Percentiles rank a stretch among this genome's conserved stretches.
Conservation (phyloP, 2,329 filamentous ascomycete species). For the Aureobasidium uvarum region DNA sequence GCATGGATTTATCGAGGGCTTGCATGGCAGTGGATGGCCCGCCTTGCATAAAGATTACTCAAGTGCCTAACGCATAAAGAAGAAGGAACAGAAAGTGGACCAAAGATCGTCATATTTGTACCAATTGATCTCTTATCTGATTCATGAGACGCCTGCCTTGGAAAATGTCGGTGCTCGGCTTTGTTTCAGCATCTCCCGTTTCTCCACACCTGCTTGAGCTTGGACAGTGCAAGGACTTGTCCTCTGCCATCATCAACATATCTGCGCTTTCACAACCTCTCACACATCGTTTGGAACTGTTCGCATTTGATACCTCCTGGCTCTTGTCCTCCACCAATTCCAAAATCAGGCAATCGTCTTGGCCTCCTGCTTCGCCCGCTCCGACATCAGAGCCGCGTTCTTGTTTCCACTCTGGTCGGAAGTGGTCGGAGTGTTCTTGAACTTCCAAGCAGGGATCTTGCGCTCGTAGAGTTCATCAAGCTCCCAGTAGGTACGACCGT, state of each 20-base stretch:
- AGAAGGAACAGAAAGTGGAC: neutral
- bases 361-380: constrained; percentile 4
- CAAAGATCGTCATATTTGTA: neutral
- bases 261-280: neutral
- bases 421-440: constrained; percentile 24
- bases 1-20: neutral
- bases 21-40: neutral
- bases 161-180: constrained; percentile 10
- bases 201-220: neutral
- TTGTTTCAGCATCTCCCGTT: neutral
- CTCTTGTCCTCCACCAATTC: too few relatives aligned
- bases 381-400: constrained; percentile 14
- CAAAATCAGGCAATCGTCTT: neutral
- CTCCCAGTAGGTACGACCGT: constrained; percentile 31
- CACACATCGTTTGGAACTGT: too few relatives aligned
- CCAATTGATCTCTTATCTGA: constrained; percentile 7
- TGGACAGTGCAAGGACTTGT: neutral
- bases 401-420: constrained; percentile 18
- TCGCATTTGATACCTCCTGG: too few relatives aligned
- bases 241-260: neutral
- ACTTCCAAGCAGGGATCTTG: constrained; percentile 30
- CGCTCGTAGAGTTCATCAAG: constrained; percentile 31
- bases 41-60: neutral
- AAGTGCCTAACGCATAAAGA: neutral
- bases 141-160: neutral